Base-by-base conservation (phyloP, 139 green algal genomes). In the Auxenochlorella pyrenoidosa region DNA sequence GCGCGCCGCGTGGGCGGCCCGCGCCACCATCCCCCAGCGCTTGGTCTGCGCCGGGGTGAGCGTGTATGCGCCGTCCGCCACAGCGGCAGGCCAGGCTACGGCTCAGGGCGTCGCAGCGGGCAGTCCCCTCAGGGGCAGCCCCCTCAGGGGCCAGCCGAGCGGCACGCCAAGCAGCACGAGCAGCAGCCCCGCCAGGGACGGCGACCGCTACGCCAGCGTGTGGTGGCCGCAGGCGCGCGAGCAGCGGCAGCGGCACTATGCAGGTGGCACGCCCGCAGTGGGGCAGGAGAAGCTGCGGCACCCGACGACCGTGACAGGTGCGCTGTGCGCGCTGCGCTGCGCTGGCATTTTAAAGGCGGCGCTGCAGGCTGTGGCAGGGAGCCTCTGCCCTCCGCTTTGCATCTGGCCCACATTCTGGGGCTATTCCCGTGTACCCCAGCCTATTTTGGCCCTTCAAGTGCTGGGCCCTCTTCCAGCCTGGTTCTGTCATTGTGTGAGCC, bases 271-370 rank as follows among this genome's bases (percentile, higher is more conserved):
- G 65, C 75, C 77, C 15, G 24, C 66, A 1, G 87, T 84, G 28
- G 54, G 87, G 22, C 63, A 60, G 51, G 87, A 90, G 73, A 87
- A 87, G 51, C 72, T 90, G 51, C 85, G 85, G 26, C 87, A 88
- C 73, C 72, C 87, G 21, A 44, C 77, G 30, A 26, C 47, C 4
- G 68, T 90, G 0, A 77, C 43, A 15, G 80, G 79, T 84, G 58
- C 75, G 75, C 19, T 26, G 2, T 32, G 22, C 13, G 1, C n/a
- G 13, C 12, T 44, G 12, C 12, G 24, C 12, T 32, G 38, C 26
- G 63, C 63, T 72, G 26, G 22, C 22, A 36, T 18, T 36, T 30
- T 36, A 36, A 36, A n/a, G n/a, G n/a, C n/a, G n/a, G n/a, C n/a
- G n/a, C n/a, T n/a, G n/a, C n/a, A n/a, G n/a, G n/a, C n/a, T n/a